Percentiles rank a stretch among this genome's conserved stretches.
Evolutionary conservation across 768 basidiomycete genomes (phyloP).

Genomic region (Boletellus sp.): DNA sequence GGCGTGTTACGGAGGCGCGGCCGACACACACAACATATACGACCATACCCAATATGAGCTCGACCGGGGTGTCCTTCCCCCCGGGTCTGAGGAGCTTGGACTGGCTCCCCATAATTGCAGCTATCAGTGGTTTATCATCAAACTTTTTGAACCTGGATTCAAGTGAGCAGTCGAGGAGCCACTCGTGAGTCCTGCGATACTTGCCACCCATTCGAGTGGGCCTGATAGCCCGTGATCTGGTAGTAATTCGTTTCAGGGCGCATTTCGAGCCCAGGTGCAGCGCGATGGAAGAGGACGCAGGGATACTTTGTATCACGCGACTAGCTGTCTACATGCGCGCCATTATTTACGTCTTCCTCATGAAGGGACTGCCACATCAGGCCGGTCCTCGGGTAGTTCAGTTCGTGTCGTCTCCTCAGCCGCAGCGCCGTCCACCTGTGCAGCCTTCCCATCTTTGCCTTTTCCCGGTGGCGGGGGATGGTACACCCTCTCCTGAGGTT

Average conservation of each 20-base stretch:
- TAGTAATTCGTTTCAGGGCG: conserved; percentile 20
- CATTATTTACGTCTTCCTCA: background rate
- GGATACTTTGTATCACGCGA: conserved; percentile 5
- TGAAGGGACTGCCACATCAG: conserved; percentile 7
- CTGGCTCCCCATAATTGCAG: conserved; percentile 23
- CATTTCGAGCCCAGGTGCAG: conserved; percentile 4
- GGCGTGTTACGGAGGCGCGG: background rate
- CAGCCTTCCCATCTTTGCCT: conserved; percentile 46
- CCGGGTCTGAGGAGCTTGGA: conserved; percentile 32
- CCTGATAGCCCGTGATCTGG: conserved; percentile 26
- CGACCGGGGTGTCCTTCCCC: conserved; percentile 29
- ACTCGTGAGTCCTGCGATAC: background rate
- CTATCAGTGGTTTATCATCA: conserved; percentile 36
- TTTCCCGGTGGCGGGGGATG: conserved; percentile 81
- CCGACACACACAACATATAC: too few species aligned
- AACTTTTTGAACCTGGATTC: conserved; percentile 25
- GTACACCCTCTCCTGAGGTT: conserved; percentile 67
- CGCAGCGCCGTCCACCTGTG: conserved; percentile 7
- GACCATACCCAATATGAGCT: conserved; percentile 42
- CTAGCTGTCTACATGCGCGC: background rate
- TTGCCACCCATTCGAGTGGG: conserved; percentile 30
- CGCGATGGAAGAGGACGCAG: background rate
- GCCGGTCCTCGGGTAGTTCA: background rate
- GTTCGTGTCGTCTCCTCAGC: background rate
- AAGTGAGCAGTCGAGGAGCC: background rate